A percentile compares a stretch with the other conserved stretches of the same genome.
Conservation (phyloP, 768 basidiomycete genomes). For the Suillus alpinus region DNA sequence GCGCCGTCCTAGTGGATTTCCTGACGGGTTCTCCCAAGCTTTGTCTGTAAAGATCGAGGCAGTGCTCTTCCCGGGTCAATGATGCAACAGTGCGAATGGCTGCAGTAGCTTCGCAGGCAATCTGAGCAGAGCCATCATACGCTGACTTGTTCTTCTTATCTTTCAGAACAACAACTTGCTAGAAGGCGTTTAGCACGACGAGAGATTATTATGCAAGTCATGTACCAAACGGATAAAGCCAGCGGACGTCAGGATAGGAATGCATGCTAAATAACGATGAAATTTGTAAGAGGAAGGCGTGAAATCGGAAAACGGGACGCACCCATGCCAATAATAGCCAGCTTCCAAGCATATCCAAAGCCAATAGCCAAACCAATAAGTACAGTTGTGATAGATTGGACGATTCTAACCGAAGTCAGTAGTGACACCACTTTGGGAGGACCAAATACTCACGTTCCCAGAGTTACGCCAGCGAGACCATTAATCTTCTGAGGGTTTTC, state of each 20-base stretch:
- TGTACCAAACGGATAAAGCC: constrained; percentile 82
- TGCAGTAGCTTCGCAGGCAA: constrained; percentile 91
- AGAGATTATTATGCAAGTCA: neutral
- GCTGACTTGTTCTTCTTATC: constrained; percentile 77
- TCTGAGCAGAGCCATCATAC: constrained; percentile 78
- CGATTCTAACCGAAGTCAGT: constrained; percentile 45
- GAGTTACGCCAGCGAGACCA: constrained; percentile 83
- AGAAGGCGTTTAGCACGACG: neutral
- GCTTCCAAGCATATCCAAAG: constrained; percentile 71
- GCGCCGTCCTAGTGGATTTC: constrained; percentile 57
- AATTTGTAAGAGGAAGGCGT: neutral
- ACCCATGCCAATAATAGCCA: constrained; percentile 82
- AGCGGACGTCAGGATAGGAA: constrained; percentile 61
- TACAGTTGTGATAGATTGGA: constrained; percentile 72
- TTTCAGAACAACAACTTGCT: constrained; percentile 85
- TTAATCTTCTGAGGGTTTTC: constrained; percentile 89
- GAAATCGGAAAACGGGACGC: constrained; percentile 15
- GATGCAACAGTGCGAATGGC: constrained; percentile 89
- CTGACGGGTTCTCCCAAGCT: constrained; percentile 71
- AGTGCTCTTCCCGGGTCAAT: constrained; percentile 84
- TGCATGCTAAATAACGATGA: constrained; percentile 46
- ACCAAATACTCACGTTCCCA: constrained; percentile 58
- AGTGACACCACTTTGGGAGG: neutral
- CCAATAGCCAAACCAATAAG: constrained; percentile 74
- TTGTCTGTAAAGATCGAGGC: constrained; percentile 58